Evolutionary conservation across 352 stramenopile genomes (phyloP), one percentile per base, ranked within the genome.

Genomic region (Globisporangium mamillatum): DNA sequence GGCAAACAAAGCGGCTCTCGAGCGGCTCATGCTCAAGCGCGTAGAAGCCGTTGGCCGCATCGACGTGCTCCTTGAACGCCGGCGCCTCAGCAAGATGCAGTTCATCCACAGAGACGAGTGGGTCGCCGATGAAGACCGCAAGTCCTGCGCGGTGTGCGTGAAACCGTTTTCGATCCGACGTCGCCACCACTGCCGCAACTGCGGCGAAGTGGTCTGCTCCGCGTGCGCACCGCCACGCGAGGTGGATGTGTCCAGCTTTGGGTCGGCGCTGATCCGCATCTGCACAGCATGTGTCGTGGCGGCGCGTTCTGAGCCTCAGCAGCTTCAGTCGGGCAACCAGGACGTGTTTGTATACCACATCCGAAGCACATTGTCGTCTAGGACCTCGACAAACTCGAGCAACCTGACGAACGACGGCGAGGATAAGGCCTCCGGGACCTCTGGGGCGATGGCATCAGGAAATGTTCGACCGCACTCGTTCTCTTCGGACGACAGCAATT

Each of bases 181-280:
- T 38, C 80, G 82, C 14, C 86, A 93, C 61, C 82, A 90, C 62
- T 93, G 86, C 64, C 80, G 86, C 22, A 75, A 84, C 65, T 93
- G 86, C 34, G 86, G 86, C 24, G 86, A 93, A 52, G 86, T 93
- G 2, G 84, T 92, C 6, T 93, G 86, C 65, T 78, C 82, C 2
- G 80, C 78, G 5, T 93, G 86, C 29, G 82, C 84, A 22, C 79
- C 81, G n/a, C 73, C 75, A 0, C 80, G 81, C 16, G 76, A 89
- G 34, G 73, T 92, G 0, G 80, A 89, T 46, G 60, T 79, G 22
- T 67, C 56, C 7, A 77, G 56, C 16, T 75, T 75, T 36, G 75
- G 75, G 14, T 34, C 69, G n/a, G 74, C 71, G 34, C 61, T 67
- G 32, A 78, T 84, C 36, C 85, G 85, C 14, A 86, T 93, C 65